Percentiles rank a stretch among this genome's conserved stretches.
Conservation (phyloP, 2,329 filamentous ascomycete genomes). For the Orbilia ellipsospora region DNA sequence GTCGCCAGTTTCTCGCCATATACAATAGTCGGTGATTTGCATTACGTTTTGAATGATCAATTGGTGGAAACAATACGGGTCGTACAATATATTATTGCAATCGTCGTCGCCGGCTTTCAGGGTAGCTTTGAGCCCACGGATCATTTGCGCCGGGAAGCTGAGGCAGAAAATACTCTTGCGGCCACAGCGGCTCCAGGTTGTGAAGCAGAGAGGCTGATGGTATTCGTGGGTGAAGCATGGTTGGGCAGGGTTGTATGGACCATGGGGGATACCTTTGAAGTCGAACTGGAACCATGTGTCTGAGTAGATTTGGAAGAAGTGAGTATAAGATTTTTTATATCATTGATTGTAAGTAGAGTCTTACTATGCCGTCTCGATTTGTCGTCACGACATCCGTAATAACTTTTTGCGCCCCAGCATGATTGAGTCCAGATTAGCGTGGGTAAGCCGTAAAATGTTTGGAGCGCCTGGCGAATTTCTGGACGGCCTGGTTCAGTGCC, state of each 20-base stretch:
- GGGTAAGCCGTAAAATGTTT: conserved; percentile 1
- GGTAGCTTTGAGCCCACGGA: background rate
- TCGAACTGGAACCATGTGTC: background rate
- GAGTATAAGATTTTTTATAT: background rate
- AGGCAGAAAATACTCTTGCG: background rate
- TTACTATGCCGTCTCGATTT: background rate
- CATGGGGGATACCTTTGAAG: background rate
- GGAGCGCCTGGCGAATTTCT: background rate
- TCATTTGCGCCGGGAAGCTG: background rate
- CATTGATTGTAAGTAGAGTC: background rate
- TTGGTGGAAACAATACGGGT: conserved; percentile 1
- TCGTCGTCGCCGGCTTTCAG: background rate
- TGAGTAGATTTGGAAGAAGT: background rate
- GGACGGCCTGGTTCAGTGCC: too few relatives aligned
- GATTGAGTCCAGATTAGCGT: background rate
- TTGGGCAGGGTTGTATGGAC: too few relatives aligned
- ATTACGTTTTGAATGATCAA: background rate
- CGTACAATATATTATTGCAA: background rate
- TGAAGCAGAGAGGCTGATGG: background rate
- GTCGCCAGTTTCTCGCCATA: too few relatives aligned
- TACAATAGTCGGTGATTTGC: background rate
- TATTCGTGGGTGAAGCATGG: background rate
- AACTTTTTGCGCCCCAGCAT: background rate
- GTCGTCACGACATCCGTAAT: background rate
- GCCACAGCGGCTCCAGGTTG: background rate